Percentiles rank a stretch among this genome's conserved stretches.
Conservation (phyloP, 2,329 filamentous ascomycete genomes). For the Microsporum canis region DNA sequence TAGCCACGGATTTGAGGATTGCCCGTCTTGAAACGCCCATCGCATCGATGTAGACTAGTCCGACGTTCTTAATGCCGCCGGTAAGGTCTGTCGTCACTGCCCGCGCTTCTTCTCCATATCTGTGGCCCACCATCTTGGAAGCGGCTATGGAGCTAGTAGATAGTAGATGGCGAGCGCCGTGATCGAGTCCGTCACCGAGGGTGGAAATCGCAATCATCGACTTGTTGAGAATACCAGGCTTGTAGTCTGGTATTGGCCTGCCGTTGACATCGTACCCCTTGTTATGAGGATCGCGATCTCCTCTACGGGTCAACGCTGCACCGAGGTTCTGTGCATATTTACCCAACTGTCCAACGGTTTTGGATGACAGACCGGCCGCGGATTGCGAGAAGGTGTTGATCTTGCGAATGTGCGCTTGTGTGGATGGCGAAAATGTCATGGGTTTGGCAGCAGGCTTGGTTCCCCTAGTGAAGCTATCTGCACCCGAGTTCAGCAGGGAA, state of each 20-base stretch:
- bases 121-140: constrained; percentile 75
- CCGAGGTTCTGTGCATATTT: constrained; percentile 84
- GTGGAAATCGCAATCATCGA: constrained; percentile 93
- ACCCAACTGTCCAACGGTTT: constrained; percentile 74
- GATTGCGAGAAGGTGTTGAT: constrained; percentile 76
- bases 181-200: constrained; percentile 83
- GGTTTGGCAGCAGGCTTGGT: constrained; percentile 68
- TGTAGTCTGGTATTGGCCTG: constrained; percentile 53
- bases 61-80: constrained; percentile 88
- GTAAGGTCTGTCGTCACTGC: constrained; percentile 63
- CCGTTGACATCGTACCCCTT: constrained; percentile 61
- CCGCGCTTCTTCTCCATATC: constrained; percentile 77
- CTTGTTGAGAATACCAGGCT: constrained; percentile 89
- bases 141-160: constrained; percentile 65
- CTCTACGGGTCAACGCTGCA: constrained; percentile 58
- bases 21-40: constrained; percentile 82
- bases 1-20: constrained; percentile 87
- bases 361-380: constrained; percentile 68
- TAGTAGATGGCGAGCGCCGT: constrained; percentile 69
- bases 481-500: constrained; percentile 63
- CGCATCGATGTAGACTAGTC: constrained; percentile 92
- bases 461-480: constrained; percentile 68
- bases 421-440: constrained; percentile 74
- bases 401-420: constrained; percentile 74
- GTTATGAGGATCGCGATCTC: constrained; percentile 39